phyloP scores from a whole-genome alignment of 1,139 yeast genomes.

The Hyphopichia buzzinii region DNA sequence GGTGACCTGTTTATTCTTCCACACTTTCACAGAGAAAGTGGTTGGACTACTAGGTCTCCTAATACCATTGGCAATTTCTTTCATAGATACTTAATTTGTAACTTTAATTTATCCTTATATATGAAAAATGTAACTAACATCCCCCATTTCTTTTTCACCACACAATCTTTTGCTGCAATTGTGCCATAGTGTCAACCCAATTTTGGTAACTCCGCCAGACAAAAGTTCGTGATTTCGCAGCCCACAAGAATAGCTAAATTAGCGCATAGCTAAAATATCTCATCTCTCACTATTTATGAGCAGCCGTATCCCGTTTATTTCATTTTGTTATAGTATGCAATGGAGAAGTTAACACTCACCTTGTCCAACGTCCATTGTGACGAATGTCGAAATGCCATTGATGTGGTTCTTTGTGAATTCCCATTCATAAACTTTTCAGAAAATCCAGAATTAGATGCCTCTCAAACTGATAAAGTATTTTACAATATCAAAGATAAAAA shows the following conservation, averaged over 20 bases:
- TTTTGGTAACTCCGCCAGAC: too few relatives aligned
- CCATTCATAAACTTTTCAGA: conserved; percentile 5
- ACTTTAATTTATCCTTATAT: too few relatives aligned
- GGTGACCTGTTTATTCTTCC: conserved; percentile 62
- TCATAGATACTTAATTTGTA: too few relatives aligned
- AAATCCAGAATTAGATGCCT: conserved; percentile 19
- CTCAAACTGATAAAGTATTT: conserved; percentile 9
- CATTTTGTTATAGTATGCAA: conserved; percentile 6
- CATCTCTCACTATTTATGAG: neutral
- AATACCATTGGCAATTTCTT: conserved; percentile 3
- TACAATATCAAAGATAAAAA: conserved; percentile 17
- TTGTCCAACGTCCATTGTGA: conserved; percentile 52
- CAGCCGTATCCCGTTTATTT: neutral
- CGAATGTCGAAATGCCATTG: conserved; percentile 43
- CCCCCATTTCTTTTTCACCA: too few relatives aligned
- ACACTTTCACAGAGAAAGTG: conserved; percentile 55
- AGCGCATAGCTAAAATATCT: neutral
- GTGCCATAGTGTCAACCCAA: too few relatives aligned
- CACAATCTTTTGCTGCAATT: too few relatives aligned
- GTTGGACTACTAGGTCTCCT: conserved; percentile 36
- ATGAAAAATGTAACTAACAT: too few relatives aligned
- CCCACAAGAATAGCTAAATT: conserved; percentile 1
- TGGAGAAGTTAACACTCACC: conserved; percentile 28
- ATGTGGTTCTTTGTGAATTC: conserved; percentile 14
- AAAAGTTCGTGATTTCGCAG: neutral